Base-by-base conservation (phyloP, 2,329 filamentous ascomycete genomes). In the Pseudohalonectria lignicola region DNA sequence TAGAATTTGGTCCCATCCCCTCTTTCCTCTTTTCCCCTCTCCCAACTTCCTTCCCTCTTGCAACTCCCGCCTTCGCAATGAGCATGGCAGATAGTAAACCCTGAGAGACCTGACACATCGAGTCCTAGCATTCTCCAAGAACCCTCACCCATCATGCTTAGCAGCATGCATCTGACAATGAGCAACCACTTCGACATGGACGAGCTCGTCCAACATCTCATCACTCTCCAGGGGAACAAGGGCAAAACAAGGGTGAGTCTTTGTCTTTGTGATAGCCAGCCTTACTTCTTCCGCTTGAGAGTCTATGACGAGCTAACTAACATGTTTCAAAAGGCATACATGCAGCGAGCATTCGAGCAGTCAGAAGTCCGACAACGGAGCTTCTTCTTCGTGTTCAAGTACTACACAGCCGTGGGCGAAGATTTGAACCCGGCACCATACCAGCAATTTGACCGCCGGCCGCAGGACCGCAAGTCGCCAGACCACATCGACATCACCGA, bases 321-420 rank as follows among this genome's bases (percentile, higher is more conserved):
- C 23, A 26, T 12, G n/a, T n/a, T 26, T 26, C 23, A 26, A 9
- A 17, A 48, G 19, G 66, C 70, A 8, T 62, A 68, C 40, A 65
- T 71, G 57, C 59, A 69, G 42, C 61, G 71, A 19, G 65, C 69
- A n/a, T 75, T 59, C 37, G 53, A 60, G 13, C 43, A 53, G 3
- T 59, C 67, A 20, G 49, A 56, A 4, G 56, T 69, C 7, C 67
- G 66, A 11, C 74, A 74, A 45, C 61, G 69, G 6, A 71, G 67
- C 7, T 77, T 79, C 51, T 68, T 77, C 45, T 79, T 80, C 50
- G 71, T 66, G 31, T 78, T 80, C 51, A 77, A 79, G 46, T 80
- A 79, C 50, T 79, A 76, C 48, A 79, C 75, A 5, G 62, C 78
- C 6, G 66, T 79, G 11, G 69, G 66, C 2, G 62, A 71, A 4